Evolutionary conservation across 805 yeast genomes (phyloP), one percentile per base, ranked within the genome.

Genomic region (Metschnikowia proteae): DNA sequence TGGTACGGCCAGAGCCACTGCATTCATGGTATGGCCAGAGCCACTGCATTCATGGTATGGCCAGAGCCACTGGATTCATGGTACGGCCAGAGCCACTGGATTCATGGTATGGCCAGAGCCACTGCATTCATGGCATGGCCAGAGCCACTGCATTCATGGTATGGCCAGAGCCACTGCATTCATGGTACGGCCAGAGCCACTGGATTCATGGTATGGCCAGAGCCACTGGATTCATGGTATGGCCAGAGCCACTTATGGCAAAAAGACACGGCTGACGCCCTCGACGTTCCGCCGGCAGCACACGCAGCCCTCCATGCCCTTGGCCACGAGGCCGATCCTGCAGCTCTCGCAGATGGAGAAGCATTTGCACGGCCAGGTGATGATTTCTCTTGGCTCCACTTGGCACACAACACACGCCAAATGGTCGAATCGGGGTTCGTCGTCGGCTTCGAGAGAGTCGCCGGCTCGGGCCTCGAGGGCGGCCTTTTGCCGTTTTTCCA

Each of bases 351-450:
- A 91, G 4, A 91, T 73, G 0, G 96, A 90, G 48, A 91, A 80
- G 64, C 97, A 91, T 57, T 82, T 80, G 62, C 97, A 91, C 0
- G 97, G 97, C 97, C 97, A 91, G 3, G 92, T 71, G 6, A 91
- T 82, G 37, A 91, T 79, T 49, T 84, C 86, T 55, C 97, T 74
- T 4, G 82, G 78, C 49, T 84, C 81, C 4, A 76, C 74, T 56
- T 86, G 92, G 63, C 97, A 91, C 2, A 91, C 84, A 5, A 88
- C 96, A 66, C 97, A 90, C 5, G 72, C 70, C 5, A 80, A 55
- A 23, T 71, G 57, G 27, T 64, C 63, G 5, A 63, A 54, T 6
- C 65, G 70, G 6, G 64, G 69, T 2, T 63, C 64, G 11, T 56
- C 60, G 23, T 53, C 57, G 7, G 17, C 17, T 17, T 53, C 57